Base-by-base conservation (phyloP, 2,329 filamentous ascomycete species). In the Penicillium digitatum region DNA sequence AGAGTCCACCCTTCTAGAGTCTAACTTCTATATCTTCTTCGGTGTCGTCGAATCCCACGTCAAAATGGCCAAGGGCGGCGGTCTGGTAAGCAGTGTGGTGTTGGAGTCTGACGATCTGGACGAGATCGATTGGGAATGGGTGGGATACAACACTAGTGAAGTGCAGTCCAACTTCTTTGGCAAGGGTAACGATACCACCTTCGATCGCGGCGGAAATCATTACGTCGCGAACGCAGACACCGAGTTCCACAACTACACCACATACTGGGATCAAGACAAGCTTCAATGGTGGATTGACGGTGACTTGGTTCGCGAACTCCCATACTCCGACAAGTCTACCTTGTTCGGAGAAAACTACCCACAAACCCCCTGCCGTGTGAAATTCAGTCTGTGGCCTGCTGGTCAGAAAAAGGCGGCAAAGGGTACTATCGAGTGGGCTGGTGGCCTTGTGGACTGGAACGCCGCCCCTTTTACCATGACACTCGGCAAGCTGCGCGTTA, bases 141-240 rank as follows among this genome's bases (percentile, higher is more conserved):
- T 75, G 22, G 75, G 75, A 46, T 70, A 70, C 47, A 72, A 75
- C 58, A 69, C 66, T 24, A 66, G 56, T 37, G 52, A 61, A 34
- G 74, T 76, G 32, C 93, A 97, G 74, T 88, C 87, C 66, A 97
- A 99, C 77, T 99, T 95, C 78, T 99, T 96, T 66, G 90, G 92
- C 73, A 96, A 97, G 76, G 94, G 94, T 51, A 82, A 89, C 64
- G 89, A 88, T 0, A 67, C 66, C 1, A 81, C 83, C 5, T 95
- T 92, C 77, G 89, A 93, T 74, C 87, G 92, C 54, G 93, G 89
- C 59, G 86, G 87, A 48, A 89, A 89, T 70, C 88, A 94, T 74
- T 75, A 83, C 7, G 77, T 86, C 68, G 61, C 76, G 60, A 76
- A 83, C 67, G 92, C 87, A 57, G 73, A 77, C 54, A 72, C 72